Percentiles rank a stretch among this genome's conserved stretches.
These are phyloP conservation scores for Vanrija sp. DNA, from an alignment of 1,284 basidiomycete species.

Conservation along the genomic window DNA sequence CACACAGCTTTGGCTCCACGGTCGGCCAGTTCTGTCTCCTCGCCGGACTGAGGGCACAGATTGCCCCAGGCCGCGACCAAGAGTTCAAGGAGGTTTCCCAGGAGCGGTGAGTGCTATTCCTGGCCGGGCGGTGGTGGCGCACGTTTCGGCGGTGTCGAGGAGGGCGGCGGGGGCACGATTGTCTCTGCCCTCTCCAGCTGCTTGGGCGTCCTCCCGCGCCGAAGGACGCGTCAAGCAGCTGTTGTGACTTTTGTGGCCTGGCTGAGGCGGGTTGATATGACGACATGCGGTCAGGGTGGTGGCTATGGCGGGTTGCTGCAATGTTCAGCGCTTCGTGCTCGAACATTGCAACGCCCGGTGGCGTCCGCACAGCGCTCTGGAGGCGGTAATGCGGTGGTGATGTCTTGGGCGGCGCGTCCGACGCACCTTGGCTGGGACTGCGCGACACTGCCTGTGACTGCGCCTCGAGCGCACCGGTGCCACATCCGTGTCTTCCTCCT, in stretches of 20 bases:
- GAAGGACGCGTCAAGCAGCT: neutral
- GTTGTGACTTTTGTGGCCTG: no score
- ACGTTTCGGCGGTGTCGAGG: neutral
- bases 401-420: neutral
- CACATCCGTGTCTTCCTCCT: neutral
- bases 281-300: neutral
- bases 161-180: neutral
- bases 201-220: no score
- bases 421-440: neutral
- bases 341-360: no score
- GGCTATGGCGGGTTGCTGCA: neutral
- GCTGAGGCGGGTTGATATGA: neutral
- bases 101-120: slow-evolving; percentile 64
- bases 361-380: no score
- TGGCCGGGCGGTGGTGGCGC: neutral
- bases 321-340: no score
- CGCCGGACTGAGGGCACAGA: slow-evolving; percentile 85
- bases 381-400: no score
- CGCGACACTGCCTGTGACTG: neutral
- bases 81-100: slow-evolving; percentile 88
- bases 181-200: no score
- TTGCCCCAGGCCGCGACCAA: slow-evolving; percentile 62
- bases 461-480: neutral
- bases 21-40: slow-evolving; percentile 96
- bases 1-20: slow-evolving; percentile 75